Percentiles rank a stretch among this genome's conserved stretches.
These are phyloP conservation scores for Aspergillus coremiiformis DNA, from an alignment of 495 filamentous ascomycete genomes.

Conservation along the genomic window DNA sequence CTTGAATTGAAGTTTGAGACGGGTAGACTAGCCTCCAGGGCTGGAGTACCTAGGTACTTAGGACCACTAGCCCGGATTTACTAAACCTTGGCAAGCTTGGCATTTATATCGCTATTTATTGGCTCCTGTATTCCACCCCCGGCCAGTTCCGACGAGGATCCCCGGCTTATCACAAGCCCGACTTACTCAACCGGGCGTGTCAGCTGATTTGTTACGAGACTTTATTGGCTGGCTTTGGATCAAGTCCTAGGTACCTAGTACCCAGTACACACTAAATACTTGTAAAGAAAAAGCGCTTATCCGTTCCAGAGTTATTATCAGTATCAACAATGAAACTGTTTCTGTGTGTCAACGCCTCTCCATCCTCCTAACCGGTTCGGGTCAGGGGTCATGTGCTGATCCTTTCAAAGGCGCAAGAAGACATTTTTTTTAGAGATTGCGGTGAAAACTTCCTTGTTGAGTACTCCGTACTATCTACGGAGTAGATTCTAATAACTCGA, in stretches of 20 bases:
- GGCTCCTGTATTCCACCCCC: constrained; percentile 2
- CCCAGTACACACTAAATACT: neutral
- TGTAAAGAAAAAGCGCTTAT: neutral
- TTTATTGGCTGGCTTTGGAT: neutral
- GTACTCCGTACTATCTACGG: neutral
- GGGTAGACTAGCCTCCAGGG: too few species aligned
- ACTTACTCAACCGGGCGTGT: constrained; percentile 1
- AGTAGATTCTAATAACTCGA: neutral
- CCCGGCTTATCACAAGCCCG: constrained; percentile 2
- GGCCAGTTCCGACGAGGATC: constrained; percentile 9
- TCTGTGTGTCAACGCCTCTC: neutral
- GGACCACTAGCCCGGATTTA: constrained; percentile 5
- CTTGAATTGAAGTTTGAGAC: too few species aligned
- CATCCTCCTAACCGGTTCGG: neutral
- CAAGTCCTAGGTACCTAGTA: too few species aligned
- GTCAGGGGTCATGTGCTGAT: neutral
- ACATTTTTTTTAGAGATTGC: neutral
- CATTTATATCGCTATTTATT: neutral
- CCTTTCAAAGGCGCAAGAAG: neutral
- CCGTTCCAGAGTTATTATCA: neutral
- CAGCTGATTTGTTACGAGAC: constrained; percentile 4
- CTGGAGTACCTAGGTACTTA: too few species aligned
- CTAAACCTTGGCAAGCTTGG: constrained; percentile 14
- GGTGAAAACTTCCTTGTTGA: neutral
- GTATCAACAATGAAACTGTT: neutral